Evolutionary conservation across 768 basidiomycete species (phyloP).

Genomic region (Mycena galopus): DNA sequence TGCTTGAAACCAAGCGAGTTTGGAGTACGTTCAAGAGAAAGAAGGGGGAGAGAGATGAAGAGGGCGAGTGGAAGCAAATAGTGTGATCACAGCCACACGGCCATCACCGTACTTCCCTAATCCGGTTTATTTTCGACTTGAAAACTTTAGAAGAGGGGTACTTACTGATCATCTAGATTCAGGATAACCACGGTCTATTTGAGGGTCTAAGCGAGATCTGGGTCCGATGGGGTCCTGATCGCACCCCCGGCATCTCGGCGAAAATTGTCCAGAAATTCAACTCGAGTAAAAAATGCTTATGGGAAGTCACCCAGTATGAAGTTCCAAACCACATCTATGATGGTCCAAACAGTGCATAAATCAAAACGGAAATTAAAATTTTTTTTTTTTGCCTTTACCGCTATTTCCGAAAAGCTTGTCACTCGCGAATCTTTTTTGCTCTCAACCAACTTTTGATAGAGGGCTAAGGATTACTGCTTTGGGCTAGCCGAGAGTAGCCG

Average conservation of each 20-base stretch:
- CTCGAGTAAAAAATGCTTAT: background rate
- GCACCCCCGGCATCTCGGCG: conserved; percentile 1
- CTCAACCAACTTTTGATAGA: no score
- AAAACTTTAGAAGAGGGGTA: background rate
- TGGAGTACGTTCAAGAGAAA: background rate
- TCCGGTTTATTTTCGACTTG: background rate
- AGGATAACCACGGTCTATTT: background rate
- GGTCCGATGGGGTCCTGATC: conserved; percentile 2
- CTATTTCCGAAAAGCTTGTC: no score
- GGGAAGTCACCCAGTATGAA: conserved; percentile 2
- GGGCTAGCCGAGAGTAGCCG: no score
- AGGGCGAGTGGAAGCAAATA: background rate
- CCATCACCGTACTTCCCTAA: background rate
- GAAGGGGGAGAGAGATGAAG: background rate
- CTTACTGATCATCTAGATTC: background rate
- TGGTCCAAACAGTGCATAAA: no score
- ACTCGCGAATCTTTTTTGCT: no score
- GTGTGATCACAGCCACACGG: background rate
- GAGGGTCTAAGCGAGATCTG: conserved; percentile 5
- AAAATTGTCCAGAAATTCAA: background rate
- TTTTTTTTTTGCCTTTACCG: no score
- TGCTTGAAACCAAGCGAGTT: background rate
- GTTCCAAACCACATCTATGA: no score
- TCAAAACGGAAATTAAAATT: no score
- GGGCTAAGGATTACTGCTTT: no score